Evolutionary conservation across 2,329 filamentous ascomycete genomes (phyloP).

Genomic region (Fusarium proliferatum): DNA sequence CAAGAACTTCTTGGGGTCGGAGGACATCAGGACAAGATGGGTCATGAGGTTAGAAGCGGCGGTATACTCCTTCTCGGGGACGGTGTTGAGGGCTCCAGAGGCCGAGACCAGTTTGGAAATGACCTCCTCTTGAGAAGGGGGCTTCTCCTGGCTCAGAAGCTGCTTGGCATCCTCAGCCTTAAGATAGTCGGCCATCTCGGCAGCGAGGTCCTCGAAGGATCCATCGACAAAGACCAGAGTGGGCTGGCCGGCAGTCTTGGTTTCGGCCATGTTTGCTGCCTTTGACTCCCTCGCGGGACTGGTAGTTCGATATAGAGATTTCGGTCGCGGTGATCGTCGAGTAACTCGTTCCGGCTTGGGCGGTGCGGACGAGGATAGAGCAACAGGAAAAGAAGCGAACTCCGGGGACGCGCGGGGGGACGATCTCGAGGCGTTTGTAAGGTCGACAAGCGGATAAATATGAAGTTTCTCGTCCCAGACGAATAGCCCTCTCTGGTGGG

Average conservation of each 20-base stretch:
- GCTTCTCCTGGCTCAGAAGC: slow-evolving; percentile 77
- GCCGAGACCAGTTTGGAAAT: slow-evolving; percentile 90
- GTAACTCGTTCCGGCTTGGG: slow-evolving; percentile 33
- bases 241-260: slow-evolving; percentile 61
- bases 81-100: slow-evolving; percentile 79
- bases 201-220: slow-evolving; percentile 89
- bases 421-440: slow-evolving; percentile 44
- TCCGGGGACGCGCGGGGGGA: slow-evolving; percentile 29
- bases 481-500: slow-evolving; percentile 56
- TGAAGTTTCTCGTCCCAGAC: slow-evolving; percentile 49
- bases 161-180: slow-evolving; percentile 83
- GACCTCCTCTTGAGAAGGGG: slow-evolving; percentile 78
- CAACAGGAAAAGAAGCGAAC: slow-evolving; percentile 10
- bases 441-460: slow-evolving; percentile 46
- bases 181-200: slow-evolving; percentile 95
- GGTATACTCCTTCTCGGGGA: slow-evolving; percentile 96
- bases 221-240: slow-evolving; percentile 86
- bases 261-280: slow-evolving; percentile 44
- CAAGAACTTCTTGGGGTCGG: slow-evolving; percentile 86
- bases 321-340: slow-evolving; percentile 36
- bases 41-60: slow-evolving; percentile 97
- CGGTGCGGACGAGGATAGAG: slow-evolving; percentile 21
- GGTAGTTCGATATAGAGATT: slow-evolving; percentile 28
- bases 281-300: slow-evolving; percentile 31
- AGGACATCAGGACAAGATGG: slow-evolving; percentile 88